Conservation (phyloP, 345 rosid species). For the Arabis hirsuta region DNA sequence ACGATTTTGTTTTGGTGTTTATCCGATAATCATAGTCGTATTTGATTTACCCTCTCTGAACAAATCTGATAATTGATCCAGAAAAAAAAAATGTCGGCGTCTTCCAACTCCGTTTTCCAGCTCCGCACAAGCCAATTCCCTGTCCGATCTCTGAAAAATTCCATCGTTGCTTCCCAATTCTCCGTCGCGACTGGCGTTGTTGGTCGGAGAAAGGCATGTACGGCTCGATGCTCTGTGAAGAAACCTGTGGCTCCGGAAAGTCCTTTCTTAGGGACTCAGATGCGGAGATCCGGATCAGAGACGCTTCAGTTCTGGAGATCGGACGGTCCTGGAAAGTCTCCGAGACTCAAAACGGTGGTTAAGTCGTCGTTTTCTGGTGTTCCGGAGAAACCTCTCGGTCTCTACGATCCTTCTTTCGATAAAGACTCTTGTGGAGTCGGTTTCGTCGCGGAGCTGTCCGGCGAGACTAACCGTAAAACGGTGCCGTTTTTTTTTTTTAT, state of each 20-base stretch:
- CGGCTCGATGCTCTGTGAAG: slow-evolving; percentile 47
- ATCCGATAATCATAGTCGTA: neutral
- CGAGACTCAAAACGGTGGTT: slow-evolving; percentile 74
- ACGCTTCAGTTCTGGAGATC: slow-evolving; percentile 71
- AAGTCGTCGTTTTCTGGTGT: slow-evolving; percentile 76
- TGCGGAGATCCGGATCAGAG: slow-evolving; percentile 58
- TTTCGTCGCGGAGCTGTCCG: slow-evolving; percentile 93
- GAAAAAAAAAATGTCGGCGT: slow-evolving; percentile 57
- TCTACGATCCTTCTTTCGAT: slow-evolving; percentile 88
- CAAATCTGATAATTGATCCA: slow-evolving; percentile 26
- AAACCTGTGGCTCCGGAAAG: slow-evolving; percentile 47
- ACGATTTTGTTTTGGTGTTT: neutral
- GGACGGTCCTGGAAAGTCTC: slow-evolving; percentile 75
- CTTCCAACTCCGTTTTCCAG: slow-evolving; percentile 51
- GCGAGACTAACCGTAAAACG: slow-evolving; percentile 87
- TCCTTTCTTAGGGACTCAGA: slow-evolving; percentile 56
- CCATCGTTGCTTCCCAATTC: slow-evolving; percentile 49
- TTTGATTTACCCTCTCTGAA: neutral
- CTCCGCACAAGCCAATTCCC: slow-evolving; percentile 39
- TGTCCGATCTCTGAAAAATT: slow-evolving; percentile 38
- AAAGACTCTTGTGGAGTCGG: slow-evolving; percentile 99
- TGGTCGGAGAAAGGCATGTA: slow-evolving; percentile 37
- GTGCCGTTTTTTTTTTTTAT: slow-evolving; percentile 37
- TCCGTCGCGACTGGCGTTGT: slow-evolving; percentile 38
- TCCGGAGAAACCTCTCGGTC: slow-evolving; percentile 96